phyloP scores from a whole-genome alignment of 2,329 filamentous ascomycete species.

The Penicillium sp. region DNA sequence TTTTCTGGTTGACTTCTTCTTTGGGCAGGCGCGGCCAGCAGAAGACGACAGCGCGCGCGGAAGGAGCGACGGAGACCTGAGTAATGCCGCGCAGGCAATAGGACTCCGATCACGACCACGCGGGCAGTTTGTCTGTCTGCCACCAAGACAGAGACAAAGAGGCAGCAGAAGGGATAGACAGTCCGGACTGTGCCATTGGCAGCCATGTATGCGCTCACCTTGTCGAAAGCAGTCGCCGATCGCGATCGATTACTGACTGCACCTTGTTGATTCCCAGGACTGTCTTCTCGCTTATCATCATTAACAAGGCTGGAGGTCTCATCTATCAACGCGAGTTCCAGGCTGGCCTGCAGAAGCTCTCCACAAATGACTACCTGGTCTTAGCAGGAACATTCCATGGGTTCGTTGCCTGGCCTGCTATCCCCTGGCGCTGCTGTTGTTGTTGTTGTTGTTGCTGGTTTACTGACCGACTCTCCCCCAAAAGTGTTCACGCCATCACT shows the following conservation, averaged over 20 bases:
- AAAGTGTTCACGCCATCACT: conserved; percentile 62
- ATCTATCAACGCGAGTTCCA: conserved; percentile 96
- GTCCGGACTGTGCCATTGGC: background rate
- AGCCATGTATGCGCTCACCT: background rate
- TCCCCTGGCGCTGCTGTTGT: background rate
- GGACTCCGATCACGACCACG: background rate
- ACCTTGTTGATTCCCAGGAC: conserved; percentile 59
- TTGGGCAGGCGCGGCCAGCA: background rate
- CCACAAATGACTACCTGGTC: conserved; percentile 93
- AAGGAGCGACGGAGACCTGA: background rate
- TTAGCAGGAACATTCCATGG: conserved; percentile 96
- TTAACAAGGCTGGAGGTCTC: conserved; percentile 96
- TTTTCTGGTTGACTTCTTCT: background rate
- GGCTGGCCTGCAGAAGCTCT: conserved; percentile 79
- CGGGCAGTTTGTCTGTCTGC: background rate
- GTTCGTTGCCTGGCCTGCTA: conserved; percentile 27
- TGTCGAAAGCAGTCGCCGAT: background rate
- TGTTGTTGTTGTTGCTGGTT: background rate
- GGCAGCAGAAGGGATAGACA: background rate
- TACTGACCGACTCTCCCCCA: background rate
- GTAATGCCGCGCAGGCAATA: background rate
- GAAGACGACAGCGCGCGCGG: background rate
- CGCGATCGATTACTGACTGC: background rate
- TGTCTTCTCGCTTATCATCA: conserved; percentile 91
- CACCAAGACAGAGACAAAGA: background rate